Evolutionary conservation across 1,284 basidiomycete genomes (phyloP).

Genomic region (Flammula alnicola): DNA sequence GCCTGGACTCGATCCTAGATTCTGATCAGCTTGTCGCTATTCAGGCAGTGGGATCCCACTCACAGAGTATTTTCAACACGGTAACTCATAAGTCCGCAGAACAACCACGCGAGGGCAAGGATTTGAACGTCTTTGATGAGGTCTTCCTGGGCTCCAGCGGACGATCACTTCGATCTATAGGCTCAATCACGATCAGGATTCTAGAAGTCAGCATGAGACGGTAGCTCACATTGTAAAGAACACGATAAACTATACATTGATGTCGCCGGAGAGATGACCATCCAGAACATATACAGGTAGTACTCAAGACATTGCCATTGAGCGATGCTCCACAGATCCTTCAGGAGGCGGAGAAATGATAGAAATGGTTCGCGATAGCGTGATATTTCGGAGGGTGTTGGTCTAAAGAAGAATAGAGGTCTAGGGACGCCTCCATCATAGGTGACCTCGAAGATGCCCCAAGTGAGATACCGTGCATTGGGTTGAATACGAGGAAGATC

Average conservation of each 20-base stretch:
- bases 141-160: background rate
- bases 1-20: slow-evolving; percentile 26
- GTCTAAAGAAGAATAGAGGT: slow-evolving; percentile 7
- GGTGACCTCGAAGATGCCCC: slow-evolving; percentile 37
- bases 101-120: slow-evolving; percentile 11
- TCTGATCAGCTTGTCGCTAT: background rate
- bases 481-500: background rate
- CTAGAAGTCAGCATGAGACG: background rate
- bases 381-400: background rate
- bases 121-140: slow-evolving; percentile 1
- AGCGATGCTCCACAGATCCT: slow-evolving; percentile 36
- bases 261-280: slow-evolving; percentile 31
- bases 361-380: background rate
- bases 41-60: background rate
- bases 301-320: slow-evolving; percentile 31
- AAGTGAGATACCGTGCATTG: slow-evolving; percentile 24
- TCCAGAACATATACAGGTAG: slow-evolving; percentile 32
- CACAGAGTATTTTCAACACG: slow-evolving; percentile 9
- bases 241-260: slow-evolving; percentile 28
- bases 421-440: slow-evolving; percentile 23
- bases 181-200: no score
- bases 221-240: slow-evolving; percentile 30
- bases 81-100: slow-evolving; percentile 12
- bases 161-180: slow-evolving; percentile 1
- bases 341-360: slow-evolving; percentile 26